A percentile compares a stretch with the other conserved stretches of the same genome.
Evolutionary conservation across 2,329 filamentous ascomycete species (phyloP).

Genomic region (Xylariales sp.): DNA sequence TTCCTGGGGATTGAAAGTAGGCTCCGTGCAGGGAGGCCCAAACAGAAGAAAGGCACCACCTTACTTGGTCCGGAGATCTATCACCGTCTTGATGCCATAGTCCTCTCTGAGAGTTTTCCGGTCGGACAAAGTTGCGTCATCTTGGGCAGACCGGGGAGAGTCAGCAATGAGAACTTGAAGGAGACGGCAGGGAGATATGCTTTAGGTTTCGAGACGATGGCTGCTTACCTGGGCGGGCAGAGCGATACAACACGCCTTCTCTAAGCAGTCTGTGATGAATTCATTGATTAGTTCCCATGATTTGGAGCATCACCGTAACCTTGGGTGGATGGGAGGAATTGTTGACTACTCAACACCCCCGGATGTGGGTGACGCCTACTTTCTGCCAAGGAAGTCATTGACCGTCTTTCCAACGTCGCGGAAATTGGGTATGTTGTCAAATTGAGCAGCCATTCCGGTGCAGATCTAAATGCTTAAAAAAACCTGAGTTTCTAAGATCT

Average conservation of each 20-base stretch:
- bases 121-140: conserved; percentile 68
- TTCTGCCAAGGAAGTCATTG: conserved; percentile 53
- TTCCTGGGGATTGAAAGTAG: too few species aligned
- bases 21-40: too few species aligned
- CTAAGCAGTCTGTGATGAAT: conserved; percentile 37
- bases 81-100: conserved; percentile 64
- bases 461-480: too few species aligned
- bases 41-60: too few species aligned
- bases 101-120: conserved; percentile 52
- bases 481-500: too few species aligned
- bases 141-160: conserved; percentile 29
- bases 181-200: too few species aligned
- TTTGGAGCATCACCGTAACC: not conserved
- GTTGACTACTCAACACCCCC: not conserved
- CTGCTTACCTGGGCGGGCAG: conserved; percentile 56
- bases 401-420: conserved; percentile 69
- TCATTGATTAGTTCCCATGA: not conserved
- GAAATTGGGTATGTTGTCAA: conserved; percentile 67
- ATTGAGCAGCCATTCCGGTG: conserved; percentile 19
- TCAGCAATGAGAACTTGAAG: not conserved
- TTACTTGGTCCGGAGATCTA: conserved; percentile 76
- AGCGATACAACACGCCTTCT: conserved; percentile 64
- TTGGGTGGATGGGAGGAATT: not conserved
- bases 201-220: too few species aligned
- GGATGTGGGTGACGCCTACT: conserved; percentile 34